Conservation (phyloP, 257 asterid genomes). For the Solanum ossicruentum region DNA sequence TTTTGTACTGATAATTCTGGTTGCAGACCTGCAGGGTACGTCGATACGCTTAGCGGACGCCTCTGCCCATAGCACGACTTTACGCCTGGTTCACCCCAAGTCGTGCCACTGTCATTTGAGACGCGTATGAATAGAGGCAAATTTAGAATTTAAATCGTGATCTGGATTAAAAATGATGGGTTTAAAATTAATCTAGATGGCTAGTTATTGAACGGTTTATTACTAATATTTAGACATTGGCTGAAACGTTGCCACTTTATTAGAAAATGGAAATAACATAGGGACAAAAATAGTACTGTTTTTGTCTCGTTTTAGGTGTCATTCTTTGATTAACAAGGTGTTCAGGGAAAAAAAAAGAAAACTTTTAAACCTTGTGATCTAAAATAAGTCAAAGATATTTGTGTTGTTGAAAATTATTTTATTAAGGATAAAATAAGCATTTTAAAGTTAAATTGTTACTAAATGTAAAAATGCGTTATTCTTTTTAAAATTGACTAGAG, state of each 20-base stretch:
- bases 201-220: not conserved
- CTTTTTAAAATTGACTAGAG: no score
- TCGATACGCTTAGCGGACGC: constrained; percentile 38
- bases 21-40: constrained; percentile 62
- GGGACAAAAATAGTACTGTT: no score
- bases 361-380: no score
- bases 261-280: no score
- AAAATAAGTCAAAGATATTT: no score
- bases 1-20: constrained; percentile 44
- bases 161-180: not conserved
- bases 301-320: no score
- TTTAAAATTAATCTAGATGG: not conserved
- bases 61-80: constrained; percentile 42
- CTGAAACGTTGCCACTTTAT: not conserved
- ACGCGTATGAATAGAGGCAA: not conserved
- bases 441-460: no score
- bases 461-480: no score
- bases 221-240: not conserved
- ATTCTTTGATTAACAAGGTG: no score
- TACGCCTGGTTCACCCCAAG: constrained; percentile 53
- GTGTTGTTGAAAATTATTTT: no score
- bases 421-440: no score
- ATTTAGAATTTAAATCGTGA: not conserved
- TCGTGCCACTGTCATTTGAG: constrained; percentile 34
- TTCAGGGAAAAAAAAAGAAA: no score